phyloP scores from a whole-genome alignment of 2,329 filamentous ascomycete genomes.

The Microsporum ferrugineum region DNA sequence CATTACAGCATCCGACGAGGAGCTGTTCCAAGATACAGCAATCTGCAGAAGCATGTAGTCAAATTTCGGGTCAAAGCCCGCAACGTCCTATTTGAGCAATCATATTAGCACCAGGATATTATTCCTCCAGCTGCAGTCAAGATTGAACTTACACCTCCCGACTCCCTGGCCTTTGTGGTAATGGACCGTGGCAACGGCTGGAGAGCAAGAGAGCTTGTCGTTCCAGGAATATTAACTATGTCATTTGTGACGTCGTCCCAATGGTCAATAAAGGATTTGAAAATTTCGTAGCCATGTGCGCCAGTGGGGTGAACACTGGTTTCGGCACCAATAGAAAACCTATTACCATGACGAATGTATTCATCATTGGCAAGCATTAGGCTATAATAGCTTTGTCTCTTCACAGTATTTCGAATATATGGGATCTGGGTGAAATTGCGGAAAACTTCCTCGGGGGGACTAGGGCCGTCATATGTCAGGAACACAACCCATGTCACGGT shows the following conservation, averaged over 20 bases:
- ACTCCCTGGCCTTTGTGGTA: conserved; percentile 24
- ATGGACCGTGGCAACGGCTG: conserved; percentile 29
- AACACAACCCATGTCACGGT: conserved; percentile 48
- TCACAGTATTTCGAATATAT: conserved; percentile 35
- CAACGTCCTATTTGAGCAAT: conserved; percentile 21
- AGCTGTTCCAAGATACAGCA: conserved; percentile 31
- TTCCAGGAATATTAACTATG: conserved; percentile 20
- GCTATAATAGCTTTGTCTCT: conserved; percentile 39
- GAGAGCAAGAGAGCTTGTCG: conserved; percentile 27
- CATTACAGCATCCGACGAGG: conserved; percentile 28
- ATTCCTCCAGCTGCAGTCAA: neutral
- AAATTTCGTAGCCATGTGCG: conserved; percentile 20
- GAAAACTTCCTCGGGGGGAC: conserved; percentile 44
- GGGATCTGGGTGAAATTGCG: conserved; percentile 43
- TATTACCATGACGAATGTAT: conserved; percentile 27
- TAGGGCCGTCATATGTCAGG: conserved; percentile 50
- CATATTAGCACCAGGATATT: conserved; percentile 3
- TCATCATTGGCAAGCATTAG: conserved; percentile 38
- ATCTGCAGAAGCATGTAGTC: conserved; percentile 38
- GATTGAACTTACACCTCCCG: conserved; percentile 21
- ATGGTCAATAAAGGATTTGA: conserved; percentile 25
- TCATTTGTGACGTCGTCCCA: conserved; percentile 23
- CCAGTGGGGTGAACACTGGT: conserved; percentile 28
- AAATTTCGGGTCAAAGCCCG: conserved; percentile 30
- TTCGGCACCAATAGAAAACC: conserved; percentile 32